Percentiles rank a stretch among this genome's conserved stretches.
These are phyloP conservation scores for Aspergillus viridinutans DNA, from an alignment of 2,329 filamentous ascomycete genomes.

Conservation along the genomic window DNA sequence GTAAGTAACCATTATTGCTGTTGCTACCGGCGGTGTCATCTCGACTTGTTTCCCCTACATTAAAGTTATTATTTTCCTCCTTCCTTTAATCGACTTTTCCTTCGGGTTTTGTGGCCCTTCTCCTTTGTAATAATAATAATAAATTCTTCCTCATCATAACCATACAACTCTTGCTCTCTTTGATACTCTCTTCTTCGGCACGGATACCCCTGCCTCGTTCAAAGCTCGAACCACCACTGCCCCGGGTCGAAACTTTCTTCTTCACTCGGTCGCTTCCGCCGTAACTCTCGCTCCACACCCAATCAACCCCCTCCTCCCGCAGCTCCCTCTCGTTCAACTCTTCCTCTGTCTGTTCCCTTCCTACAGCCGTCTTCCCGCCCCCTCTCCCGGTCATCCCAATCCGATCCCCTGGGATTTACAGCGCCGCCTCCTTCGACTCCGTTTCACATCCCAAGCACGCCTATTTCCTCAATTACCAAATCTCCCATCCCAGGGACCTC, in stretches of 20 bases:
- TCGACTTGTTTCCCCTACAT: background rate
- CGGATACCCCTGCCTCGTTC: conserved; percentile 11
- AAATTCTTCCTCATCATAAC: background rate
- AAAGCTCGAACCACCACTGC: conserved; percentile 13
- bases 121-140: background rate
- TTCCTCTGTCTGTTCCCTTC: conserved; percentile 1
- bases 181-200: background rate
- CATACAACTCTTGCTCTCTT: conserved; percentile 1
- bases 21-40: background rate
- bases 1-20: background rate
- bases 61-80: background rate
- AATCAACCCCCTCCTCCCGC: conserved; percentile 16
- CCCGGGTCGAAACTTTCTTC: conserved; percentile 18
- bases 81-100: background rate
- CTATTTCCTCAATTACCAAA: conserved; percentile 16
- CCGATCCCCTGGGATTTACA: conserved; percentile 17
- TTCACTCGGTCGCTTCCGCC: conserved; percentile 27
- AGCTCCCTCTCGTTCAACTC: conserved; percentile 1
- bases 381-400: conserved; percentile 7
- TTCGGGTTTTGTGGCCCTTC: background rate
- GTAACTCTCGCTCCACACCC: conserved; percentile 22
- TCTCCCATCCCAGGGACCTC: conserved; percentile 22
- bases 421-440: conserved; percentile 34
- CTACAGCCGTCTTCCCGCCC: conserved; percentile 8
- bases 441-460: conserved; percentile 8